These are phyloP conservation scores for Vaccinium corymbosum DNA, from an alignment of 148 eudicot species.

Conservation along the genomic window DNA sequence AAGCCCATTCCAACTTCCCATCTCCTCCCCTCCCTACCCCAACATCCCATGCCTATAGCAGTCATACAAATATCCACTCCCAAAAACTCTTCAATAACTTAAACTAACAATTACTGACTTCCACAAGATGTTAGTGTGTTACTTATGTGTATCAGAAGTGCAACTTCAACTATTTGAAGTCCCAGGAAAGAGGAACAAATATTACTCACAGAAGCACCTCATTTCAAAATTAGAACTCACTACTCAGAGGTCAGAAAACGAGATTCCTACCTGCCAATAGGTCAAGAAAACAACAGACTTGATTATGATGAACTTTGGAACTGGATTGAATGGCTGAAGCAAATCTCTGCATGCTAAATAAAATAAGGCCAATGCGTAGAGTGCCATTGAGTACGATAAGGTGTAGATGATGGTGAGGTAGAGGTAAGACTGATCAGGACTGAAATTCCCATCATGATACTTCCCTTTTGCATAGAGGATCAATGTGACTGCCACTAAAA, in stretches of 20 bases:
- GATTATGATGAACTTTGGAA: conserved; percentile 90
- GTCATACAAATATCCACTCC: neutral
- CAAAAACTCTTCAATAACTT: neutral
- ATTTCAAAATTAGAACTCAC: neutral
- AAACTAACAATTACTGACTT: neutral
- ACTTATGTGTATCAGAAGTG: neutral
- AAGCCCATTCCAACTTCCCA: neutral
- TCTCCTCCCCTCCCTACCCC: neutral
- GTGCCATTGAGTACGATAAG: conserved; percentile 85
- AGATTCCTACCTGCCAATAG: conserved; percentile 81
- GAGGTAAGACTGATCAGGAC: conserved; percentile 80
- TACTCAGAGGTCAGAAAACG: neutral
- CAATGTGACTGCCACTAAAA: conserved; percentile 74
- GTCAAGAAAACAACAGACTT: conserved; percentile 96
- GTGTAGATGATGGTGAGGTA: conserved; percentile 92
- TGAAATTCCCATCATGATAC: conserved; percentile 95
- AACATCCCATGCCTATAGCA: neutral
- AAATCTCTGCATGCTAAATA: conserved; percentile 95
- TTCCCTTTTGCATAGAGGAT: conserved; percentile 85
- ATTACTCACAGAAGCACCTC: neutral
- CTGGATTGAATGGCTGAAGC: conserved; percentile 95
- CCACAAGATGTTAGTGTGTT: neutral
- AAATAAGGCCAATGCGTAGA: conserved; percentile 85
- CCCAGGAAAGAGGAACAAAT: neutral
- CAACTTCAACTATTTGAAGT: neutral